Percentiles rank a stretch among this genome's conserved stretches.
Evolutionary conservation across 768 basidiomycete genomes (phyloP).

Genomic region (Lentinula boryana): DNA sequence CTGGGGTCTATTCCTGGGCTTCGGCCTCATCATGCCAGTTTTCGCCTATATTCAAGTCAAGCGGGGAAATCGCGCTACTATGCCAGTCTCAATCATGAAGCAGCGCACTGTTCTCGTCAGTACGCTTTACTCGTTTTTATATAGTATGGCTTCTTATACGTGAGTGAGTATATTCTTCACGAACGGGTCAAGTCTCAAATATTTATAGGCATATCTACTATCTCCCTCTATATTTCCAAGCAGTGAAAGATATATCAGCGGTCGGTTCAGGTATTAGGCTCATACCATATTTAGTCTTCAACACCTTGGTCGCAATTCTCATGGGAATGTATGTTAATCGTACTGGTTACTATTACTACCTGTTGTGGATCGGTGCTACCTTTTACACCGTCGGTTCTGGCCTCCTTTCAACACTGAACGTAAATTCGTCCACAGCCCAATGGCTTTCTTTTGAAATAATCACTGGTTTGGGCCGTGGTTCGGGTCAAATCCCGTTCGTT

Average conservation of each 20-base stretch:
- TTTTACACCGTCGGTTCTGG: slow-evolving; percentile 9
- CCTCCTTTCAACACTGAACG: slow-evolving; percentile 9
- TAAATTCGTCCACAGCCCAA: slow-evolving; percentile 1
- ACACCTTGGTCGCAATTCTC: slow-evolving; percentile 30
- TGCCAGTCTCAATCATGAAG: slow-evolving; percentile 7
- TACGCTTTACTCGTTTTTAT: slow-evolving; percentile 5
- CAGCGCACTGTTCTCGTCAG: slow-evolving; percentile 9
- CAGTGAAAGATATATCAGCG: slow-evolving; percentile 7
- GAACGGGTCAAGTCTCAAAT: slow-evolving; percentile 19
- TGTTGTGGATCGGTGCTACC: slow-evolving; percentile 6
- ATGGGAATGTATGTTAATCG: slow-evolving; percentile 26
- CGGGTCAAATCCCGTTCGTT: slow-evolving; percentile 9
- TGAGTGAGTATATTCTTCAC: slow-evolving; percentile 11
- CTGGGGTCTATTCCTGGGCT: slow-evolving; percentile 12
- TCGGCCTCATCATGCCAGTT: neutral
- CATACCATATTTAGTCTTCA: slow-evolving; percentile 16
- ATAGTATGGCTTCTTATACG: slow-evolving; percentile 11
- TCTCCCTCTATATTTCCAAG: slow-evolving; percentile 15
- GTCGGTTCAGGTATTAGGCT: slow-evolving; percentile 13
- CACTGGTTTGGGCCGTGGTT: slow-evolving; percentile 7
- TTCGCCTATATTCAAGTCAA: slow-evolving; percentile 6
- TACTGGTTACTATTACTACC: slow-evolving; percentile 7
- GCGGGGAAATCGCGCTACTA: slow-evolving; percentile 5
- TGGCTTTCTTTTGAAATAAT: slow-evolving; percentile 11
- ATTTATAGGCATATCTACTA: slow-evolving; percentile 15